Conservation (phyloP, 371 early-diverging fungal genomes). For the Rhizopus stolonifer region DNA sequence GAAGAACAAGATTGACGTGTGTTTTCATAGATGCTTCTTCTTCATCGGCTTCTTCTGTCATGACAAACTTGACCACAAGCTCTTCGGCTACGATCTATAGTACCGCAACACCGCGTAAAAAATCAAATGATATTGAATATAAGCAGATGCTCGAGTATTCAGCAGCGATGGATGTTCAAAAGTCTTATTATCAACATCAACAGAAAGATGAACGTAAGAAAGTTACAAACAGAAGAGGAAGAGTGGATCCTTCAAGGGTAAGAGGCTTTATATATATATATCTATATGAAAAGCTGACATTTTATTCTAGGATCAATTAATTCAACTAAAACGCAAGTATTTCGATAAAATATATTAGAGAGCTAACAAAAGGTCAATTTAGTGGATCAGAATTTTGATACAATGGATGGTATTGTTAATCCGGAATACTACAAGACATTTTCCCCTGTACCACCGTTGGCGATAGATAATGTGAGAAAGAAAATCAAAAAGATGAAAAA, state of each 20-base stretch:
- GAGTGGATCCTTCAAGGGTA: slow-evolving; percentile 16
- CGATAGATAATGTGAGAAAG: slow-evolving; percentile 6
- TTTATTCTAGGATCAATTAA: slow-evolving; percentile 12
- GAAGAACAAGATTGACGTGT: not conserved
- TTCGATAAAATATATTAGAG: not conserved
- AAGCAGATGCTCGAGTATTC: not conserved
- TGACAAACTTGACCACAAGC: not conserved
- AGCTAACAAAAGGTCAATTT: not conserved
- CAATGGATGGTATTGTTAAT: slow-evolving; percentile 57
- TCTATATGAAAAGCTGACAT: too few relatives aligned
- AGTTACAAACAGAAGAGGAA: slow-evolving; percentile 16
- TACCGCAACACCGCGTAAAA: slow-evolving; percentile 23
- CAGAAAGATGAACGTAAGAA: slow-evolving; percentile 27
- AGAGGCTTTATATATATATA: slow-evolving; percentile 5
- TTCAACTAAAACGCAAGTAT: slow-evolving; percentile 18
- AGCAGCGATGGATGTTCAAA: slow-evolving; percentile 22
- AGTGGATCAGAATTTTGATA: slow-evolving; percentile 53
- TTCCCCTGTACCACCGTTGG: slow-evolving; percentile 8
- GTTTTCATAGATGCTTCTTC: slow-evolving; percentile 7
- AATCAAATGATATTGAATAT: slow-evolving; percentile 24
- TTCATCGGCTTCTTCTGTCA: not conserved
- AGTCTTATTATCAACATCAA: slow-evolving; percentile 14
- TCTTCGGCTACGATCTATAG: slow-evolving; percentile 9
- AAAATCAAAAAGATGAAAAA: not conserved
- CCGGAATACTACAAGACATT: slow-evolving; percentile 29